Evolutionary conservation across 345 rosid species (phyloP).

Genomic region (Isatis tinctoria): DNA sequence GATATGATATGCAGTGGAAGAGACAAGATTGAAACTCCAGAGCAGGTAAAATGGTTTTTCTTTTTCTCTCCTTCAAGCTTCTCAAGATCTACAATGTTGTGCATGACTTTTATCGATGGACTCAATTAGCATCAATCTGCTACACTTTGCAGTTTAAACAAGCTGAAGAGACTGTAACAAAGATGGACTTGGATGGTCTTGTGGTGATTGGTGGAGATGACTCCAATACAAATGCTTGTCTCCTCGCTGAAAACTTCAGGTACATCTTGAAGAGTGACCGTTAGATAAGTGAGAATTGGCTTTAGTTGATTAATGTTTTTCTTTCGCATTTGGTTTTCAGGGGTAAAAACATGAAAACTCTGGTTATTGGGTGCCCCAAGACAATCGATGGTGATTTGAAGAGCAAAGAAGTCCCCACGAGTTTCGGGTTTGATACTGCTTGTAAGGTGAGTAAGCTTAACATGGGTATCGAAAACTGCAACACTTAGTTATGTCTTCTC

Average conservation of each 20-base stretch:
- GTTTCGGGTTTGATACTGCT: slow-evolving; percentile 98
- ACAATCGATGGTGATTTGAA: slow-evolving; percentile 98
- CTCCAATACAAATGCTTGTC: slow-evolving; percentile 97
- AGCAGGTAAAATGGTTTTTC: slow-evolving; percentile 56
- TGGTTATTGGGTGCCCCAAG: slow-evolving; percentile 93
- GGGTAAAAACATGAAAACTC: slow-evolving; percentile 72
- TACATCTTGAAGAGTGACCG: not conserved
- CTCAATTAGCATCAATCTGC: not conserved
- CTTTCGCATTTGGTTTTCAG: slow-evolving; percentile 33
- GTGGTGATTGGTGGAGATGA: slow-evolving; percentile 98
- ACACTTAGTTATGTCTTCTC: not conserved
- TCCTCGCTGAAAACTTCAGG: slow-evolving; percentile 95
- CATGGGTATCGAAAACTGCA: not conserved
- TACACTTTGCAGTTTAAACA: slow-evolving; percentile 61
- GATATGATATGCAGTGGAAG: slow-evolving; percentile 98
- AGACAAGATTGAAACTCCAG: slow-evolving; percentile 97
- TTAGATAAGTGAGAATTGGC: not conserved
- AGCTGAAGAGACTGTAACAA: slow-evolving; percentile 86
- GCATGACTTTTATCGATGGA: not conserved
- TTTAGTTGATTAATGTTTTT: not conserved
- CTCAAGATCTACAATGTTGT: slow-evolving; percentile 27
- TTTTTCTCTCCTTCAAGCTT: not conserved
- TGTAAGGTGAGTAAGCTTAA: slow-evolving; percentile 60
- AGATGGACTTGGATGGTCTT: slow-evolving; percentile 86
- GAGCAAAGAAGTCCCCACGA: slow-evolving; percentile 88